phyloP scores from a whole-genome alignment of 1,139 yeast species.

The Hemisphaericaspora xylanilytica region DNA sequence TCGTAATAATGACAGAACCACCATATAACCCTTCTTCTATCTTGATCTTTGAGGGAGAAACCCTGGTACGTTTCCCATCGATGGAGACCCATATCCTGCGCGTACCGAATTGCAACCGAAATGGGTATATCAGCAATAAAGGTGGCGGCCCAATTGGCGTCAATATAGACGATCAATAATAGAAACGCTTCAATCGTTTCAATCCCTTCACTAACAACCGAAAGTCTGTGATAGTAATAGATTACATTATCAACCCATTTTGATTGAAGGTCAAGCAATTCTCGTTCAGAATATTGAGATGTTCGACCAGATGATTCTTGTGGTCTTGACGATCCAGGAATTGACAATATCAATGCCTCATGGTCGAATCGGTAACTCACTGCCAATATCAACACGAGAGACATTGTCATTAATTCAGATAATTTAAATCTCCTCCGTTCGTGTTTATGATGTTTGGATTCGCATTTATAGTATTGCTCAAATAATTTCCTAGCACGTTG shows the following conservation, averaged over 20 bases:
- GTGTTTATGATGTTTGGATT: slow-evolving; percentile 5
- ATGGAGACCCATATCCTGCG: slow-evolving; percentile 67
- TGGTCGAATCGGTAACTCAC: slow-evolving; percentile 23
- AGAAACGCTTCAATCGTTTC: slow-evolving; percentile 50
- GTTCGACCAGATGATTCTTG: background rate
- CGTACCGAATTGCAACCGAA: slow-evolving; percentile 55
- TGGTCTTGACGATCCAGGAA: background rate
- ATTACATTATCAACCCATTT: slow-evolving; percentile 36
- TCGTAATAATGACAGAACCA: slow-evolving; percentile 57
- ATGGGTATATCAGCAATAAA: slow-evolving; percentile 44
- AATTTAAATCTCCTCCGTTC: slow-evolving; percentile 18
- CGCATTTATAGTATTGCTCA: slow-evolving; percentile 20
- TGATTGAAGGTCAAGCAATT: slow-evolving; percentile 22
- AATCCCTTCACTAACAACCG: slow-evolving; percentile 50
- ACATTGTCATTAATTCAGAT: slow-evolving; percentile 36
- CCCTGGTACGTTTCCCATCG: slow-evolving; percentile 49
- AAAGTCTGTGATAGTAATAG: slow-evolving; percentile 47
- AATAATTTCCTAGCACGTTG: slow-evolving; percentile 20
- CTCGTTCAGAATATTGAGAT: slow-evolving; percentile 10
- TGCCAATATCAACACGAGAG: slow-evolving; percentile 27
- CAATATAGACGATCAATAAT: slow-evolving; percentile 44
- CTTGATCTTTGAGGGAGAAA: slow-evolving; percentile 35
- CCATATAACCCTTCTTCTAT: slow-evolving; percentile 47
- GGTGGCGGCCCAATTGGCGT: slow-evolving; percentile 40
- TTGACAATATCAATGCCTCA: slow-evolving; percentile 1